A percentile compares a stretch with the other conserved stretches of the same genome.
These are phyloP conservation scores for Erucastrum elatum DNA, from an alignment of 345 rosid genomes.

Conservation along the genomic window DNA sequence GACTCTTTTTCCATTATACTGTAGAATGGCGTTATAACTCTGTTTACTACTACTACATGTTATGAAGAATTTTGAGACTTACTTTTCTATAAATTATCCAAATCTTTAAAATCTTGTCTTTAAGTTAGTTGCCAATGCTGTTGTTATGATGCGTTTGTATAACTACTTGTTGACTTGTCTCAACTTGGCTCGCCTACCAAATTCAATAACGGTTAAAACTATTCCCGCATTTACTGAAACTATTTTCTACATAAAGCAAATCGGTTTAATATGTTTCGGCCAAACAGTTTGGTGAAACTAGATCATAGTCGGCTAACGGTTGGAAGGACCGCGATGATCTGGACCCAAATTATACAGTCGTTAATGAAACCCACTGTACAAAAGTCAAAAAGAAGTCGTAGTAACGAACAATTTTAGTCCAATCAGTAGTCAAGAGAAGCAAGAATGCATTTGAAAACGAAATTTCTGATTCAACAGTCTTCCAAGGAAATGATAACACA, in stretches of 20 bases:
- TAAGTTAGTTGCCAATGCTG: background rate
- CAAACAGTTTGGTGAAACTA: background rate
- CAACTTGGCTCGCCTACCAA: background rate
- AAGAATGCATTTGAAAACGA: background rate
- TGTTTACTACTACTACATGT: constrained; percentile 8
- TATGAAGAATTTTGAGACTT: background rate
- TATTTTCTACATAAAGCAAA: too few relatives aligned
- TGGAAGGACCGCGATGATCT: background rate
- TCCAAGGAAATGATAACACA: background rate
- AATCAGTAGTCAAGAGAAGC: background rate
- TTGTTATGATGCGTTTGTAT: background rate
- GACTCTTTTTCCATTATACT: constrained; percentile 11
- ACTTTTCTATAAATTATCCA: background rate
- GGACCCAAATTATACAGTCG: background rate
- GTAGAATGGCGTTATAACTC: constrained; percentile 13
- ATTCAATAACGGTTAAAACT: background rate
- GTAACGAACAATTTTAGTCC: background rate
- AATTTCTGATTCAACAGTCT: background rate
- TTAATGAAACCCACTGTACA: background rate
- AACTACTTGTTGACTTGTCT: background rate
- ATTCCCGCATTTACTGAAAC: background rate
- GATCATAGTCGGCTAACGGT: background rate
- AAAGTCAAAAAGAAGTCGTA: background rate
- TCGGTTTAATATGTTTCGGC: too few relatives aligned
- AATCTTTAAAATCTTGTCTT: background rate